Conservation (phyloP, 805 yeast species). For the Candida adriatica region DNA sequence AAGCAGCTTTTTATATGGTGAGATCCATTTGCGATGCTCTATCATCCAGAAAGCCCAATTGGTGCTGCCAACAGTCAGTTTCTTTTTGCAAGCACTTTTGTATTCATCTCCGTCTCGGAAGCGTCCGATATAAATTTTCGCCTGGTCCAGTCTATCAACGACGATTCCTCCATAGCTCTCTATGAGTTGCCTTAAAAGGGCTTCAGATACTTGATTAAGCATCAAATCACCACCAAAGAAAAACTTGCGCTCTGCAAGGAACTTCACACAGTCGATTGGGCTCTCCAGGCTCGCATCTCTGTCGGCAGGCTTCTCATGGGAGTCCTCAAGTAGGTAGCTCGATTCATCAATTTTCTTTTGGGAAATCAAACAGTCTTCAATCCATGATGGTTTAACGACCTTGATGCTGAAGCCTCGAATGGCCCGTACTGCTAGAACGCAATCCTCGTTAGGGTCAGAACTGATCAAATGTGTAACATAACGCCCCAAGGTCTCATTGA, state of each 20-base stretch:
- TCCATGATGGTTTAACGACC: constrained; percentile 75
- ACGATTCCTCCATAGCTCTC: constrained; percentile 49
- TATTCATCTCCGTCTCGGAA: constrained; percentile 55
- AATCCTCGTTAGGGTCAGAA: constrained; percentile 46
- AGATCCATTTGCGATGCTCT: constrained; percentile 44
- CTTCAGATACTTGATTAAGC: constrained; percentile 37
- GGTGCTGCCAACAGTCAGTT: constrained; percentile 52
- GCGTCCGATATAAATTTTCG: constrained; percentile 54
- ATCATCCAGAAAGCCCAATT: constrained; percentile 73
- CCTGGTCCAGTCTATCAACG: constrained; percentile 21
- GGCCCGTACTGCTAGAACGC: constrained; percentile 44
- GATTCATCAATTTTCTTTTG: constrained; percentile 44
- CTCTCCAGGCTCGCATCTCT: too few species aligned
- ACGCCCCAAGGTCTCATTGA: constrained; percentile 50
- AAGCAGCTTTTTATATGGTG: constrained; percentile 50
- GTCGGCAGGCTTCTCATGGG: constrained; percentile 1
- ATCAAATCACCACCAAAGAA: constrained; percentile 50
- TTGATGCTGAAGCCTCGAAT: constrained; percentile 37
- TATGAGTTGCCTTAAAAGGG: constrained; percentile 38
- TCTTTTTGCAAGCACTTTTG: constrained; percentile 33
- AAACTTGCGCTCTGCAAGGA: constrained; percentile 39
- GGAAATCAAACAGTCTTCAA: constrained; percentile 58
- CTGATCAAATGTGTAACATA: constrained; percentile 78
- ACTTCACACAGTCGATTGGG: too few species aligned
- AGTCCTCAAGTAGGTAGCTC: constrained; percentile 36